Conservation (phyloP, 208 protist genomes). For the Herpetomonas tarakana region DNA sequence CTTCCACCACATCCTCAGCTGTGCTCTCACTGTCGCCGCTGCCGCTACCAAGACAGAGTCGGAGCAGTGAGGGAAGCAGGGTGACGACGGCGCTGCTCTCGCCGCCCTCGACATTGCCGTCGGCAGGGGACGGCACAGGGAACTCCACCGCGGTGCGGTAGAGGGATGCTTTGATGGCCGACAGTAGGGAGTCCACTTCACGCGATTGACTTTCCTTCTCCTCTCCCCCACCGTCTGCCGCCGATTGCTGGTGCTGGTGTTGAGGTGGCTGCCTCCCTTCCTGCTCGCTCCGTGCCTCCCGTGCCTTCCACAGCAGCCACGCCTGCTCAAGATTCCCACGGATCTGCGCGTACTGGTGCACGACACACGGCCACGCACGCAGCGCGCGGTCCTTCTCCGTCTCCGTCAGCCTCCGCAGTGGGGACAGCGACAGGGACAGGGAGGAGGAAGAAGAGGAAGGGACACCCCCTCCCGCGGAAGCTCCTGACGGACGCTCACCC, state of each 20-base stretch:
- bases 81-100: neutral
- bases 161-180: neutral
- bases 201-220: neutral
- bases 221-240: neutral
- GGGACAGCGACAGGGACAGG: no score
- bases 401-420: constrained; percentile 7
- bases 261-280: no score
- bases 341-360: constrained; percentile 17
- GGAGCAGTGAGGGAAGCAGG: constrained; percentile 6
- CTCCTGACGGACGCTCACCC: no score
- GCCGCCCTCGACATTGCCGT: neutral
- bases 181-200: neutral
- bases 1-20: neutral
- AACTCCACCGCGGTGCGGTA: neutral
- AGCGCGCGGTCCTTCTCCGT: constrained; percentile 11
- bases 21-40: no score
- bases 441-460: no score
- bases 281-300: neutral
- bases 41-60: neutral
- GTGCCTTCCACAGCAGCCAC: neutral
- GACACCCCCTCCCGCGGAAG: no score
- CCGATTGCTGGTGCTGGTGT: no score
- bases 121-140: neutral
- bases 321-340: constrained; percentile 2
- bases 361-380: constrained; percentile 22